Evolutionary conservation across 495 filamentous ascomycete species (phyloP).

Genomic region (Hypoxylon perforatum): DNA sequence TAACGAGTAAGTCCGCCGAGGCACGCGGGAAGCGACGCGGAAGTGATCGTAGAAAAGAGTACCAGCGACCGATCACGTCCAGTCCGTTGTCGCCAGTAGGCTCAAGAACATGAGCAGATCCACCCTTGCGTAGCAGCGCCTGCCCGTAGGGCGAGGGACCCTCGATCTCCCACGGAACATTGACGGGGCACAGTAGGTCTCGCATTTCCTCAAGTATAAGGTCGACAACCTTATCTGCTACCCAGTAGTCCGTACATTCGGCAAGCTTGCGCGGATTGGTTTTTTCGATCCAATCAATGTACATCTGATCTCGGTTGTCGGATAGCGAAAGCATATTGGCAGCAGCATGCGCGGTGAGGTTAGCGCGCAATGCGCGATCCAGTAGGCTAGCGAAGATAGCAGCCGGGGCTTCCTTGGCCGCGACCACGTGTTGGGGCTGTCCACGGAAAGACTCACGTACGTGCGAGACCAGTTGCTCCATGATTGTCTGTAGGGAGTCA

Average conservation of each 20-base stretch:
- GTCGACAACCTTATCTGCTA: constrained; percentile 71
- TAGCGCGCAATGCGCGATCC: constrained; percentile 87
- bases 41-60: constrained; percentile 80
- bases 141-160: constrained; percentile 65
- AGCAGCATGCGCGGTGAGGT: constrained; percentile 87
- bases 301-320: constrained; percentile 87
- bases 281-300: constrained; percentile 85
- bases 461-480: constrained; percentile 78
- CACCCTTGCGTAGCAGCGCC: constrained; percentile 55
- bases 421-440: constrained; percentile 82
- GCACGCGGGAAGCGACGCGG: constrained; percentile 78
- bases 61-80: constrained; percentile 86
- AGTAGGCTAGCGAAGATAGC: constrained; percentile 87
- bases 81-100: constrained; percentile 43
- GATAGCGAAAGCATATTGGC: constrained; percentile 79
- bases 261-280: constrained; percentile 77
- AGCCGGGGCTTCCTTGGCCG: constrained; percentile 87
- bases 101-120: constrained; percentile 26
- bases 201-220: constrained; percentile 81
- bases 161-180: constrained; percentile 65
- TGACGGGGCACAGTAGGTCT: constrained; percentile 72
- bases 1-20: constrained; percentile 72
- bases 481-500: constrained; percentile 84
- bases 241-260: constrained; percentile 68
- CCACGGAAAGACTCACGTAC: constrained; percentile 82